A percentile compares a stretch with the other conserved stretches of the same genome.
These are phyloP conservation scores for Cordyceps farinosa DNA, from an alignment of 2,329 filamentous ascomycete species.

Conservation along the genomic window DNA sequence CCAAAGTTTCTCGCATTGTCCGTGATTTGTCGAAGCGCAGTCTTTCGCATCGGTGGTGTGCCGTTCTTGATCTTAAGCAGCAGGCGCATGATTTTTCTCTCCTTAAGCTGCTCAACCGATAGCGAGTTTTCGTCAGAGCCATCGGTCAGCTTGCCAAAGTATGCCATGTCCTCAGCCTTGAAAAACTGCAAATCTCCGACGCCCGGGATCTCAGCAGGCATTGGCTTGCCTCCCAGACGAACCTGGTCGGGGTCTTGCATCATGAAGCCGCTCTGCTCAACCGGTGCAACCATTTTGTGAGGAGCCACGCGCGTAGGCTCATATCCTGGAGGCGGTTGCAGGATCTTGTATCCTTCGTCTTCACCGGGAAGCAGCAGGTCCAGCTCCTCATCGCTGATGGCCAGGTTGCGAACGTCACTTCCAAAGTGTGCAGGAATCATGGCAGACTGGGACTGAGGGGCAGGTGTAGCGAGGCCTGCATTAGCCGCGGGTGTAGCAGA, in stretches of 20 bases:
- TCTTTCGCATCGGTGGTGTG: conserved; percentile 97
- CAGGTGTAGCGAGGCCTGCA: conserved; percentile 72
- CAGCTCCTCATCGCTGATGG: conserved; percentile 89
- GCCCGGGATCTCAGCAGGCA: conserved; percentile 92
- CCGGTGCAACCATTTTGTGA: conserved; percentile 71
- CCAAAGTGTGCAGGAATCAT: conserved; percentile 64
- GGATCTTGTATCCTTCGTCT: conserved; percentile 85
- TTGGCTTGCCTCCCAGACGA: conserved; percentile 78
- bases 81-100: conserved; percentile 96
- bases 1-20: conserved; percentile 97
- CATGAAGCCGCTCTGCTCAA: conserved; percentile 84
- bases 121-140: conserved; percentile 87
- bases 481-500: conserved; percentile 72
- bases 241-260: conserved; percentile 92
- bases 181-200: conserved; percentile 97
- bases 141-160: conserved; percentile 96
- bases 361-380: conserved; percentile 86
- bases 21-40: conserved; percentile 90
- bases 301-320: conserved; percentile 75
- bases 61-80: conserved; percentile 99
- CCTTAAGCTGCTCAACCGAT: conserved; percentile 92
- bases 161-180: conserved; percentile 97
- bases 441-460: conserved; percentile 63
- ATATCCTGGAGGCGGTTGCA: conserved; percentile 88
- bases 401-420: conserved; percentile 77